Evolutionary conservation across 371 early-diverging fungal species (phyloP).

Genomic region (Mycotypha africana): DNA sequence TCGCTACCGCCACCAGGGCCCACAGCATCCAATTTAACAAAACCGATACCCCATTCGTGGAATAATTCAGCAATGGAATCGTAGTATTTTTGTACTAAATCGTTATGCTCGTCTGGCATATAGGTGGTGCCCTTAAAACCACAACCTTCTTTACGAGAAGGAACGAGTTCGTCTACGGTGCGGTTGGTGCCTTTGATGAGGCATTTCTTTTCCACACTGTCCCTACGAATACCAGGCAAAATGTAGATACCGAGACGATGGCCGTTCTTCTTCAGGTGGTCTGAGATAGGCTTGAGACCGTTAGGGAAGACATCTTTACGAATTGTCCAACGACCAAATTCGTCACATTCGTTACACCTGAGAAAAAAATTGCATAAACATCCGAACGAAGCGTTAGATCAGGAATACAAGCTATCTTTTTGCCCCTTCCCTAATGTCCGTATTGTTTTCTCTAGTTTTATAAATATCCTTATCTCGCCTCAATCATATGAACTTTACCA

Average conservation of each 20-base stretch:
- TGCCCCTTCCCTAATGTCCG: too few relatives aligned
- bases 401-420: too few relatives aligned
- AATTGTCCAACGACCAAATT: conserved; percentile 35
- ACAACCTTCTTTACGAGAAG: conserved; percentile 27
- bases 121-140: conserved; percentile 35
- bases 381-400: too few relatives aligned
- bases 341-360: conserved; percentile 35
- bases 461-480: too few relatives aligned
- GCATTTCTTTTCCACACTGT: conserved; percentile 19
- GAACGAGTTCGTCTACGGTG: conserved; percentile 18
- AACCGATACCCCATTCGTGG: conserved; percentile 31
- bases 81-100: conserved; percentile 25
- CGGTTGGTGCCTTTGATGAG: conserved; percentile 17
- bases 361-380: too few relatives aligned
- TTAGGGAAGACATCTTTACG: conserved; percentile 33
- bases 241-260: conserved; percentile 41
- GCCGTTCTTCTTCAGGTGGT: conserved; percentile 25
- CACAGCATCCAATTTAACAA: conserved; percentile 40
- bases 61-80: conserved; percentile 33
- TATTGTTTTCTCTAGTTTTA: too few relatives aligned
- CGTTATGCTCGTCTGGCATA: conserved; percentile 34
- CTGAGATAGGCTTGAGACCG: conserved; percentile 24
- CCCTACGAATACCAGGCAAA: conserved; percentile 37
- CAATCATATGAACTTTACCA: too few relatives aligned
- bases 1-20: conserved; percentile 36